phyloP scores from a whole-genome alignment of 2,329 filamentous ascomycete species.

The Scytalidium lignicola region DNA sequence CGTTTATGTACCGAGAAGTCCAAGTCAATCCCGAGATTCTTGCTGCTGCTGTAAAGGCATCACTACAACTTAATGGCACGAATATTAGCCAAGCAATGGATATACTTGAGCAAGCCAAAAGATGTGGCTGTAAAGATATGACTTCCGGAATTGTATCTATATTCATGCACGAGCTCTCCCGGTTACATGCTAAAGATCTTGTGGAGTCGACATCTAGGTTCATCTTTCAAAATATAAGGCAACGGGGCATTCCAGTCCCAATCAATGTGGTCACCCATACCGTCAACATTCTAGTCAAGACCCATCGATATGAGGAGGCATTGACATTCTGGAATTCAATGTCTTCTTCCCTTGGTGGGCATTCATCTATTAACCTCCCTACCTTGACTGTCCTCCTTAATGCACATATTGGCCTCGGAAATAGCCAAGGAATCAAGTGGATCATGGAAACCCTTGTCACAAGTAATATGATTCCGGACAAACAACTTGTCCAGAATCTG shows the following conservation, averaged over 20 bases:
- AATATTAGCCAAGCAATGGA: conserved; percentile 9
- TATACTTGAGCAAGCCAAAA: conserved; percentile 18
- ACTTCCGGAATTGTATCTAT: conserved; percentile 14
- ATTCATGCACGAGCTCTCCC: conserved; percentile 15
- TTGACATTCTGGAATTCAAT: conserved; percentile 23
- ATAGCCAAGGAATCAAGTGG: conserved; percentile 21
- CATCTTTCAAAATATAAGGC: conserved; percentile 3
- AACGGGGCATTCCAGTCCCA: conserved; percentile 16
- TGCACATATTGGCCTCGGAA: conserved; percentile 18
- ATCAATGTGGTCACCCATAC: conserved; percentile 19
- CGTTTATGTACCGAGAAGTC: conserved; percentile 8
- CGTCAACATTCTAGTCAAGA: conserved; percentile 17
- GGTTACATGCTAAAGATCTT: not conserved
- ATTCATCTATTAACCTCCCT: conserved; percentile 12
- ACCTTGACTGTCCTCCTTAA: conserved; percentile 23
- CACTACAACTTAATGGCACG: conserved; percentile 10
- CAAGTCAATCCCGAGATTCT: conserved; percentile 11
- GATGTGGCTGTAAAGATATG: conserved; percentile 12
- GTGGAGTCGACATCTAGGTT: not conserved
- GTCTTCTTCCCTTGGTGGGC: conserved; percentile 11
- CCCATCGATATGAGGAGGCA: conserved; percentile 13
- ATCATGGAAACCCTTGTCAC: conserved; percentile 15
- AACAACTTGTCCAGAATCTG: conserved; percentile 12
- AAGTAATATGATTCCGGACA: conserved; percentile 20
- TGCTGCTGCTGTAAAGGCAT: conserved; percentile 21